Base-by-base conservation (phyloP, 2,329 filamentous ascomycete species). In the Cladorrhinum sp. region DNA sequence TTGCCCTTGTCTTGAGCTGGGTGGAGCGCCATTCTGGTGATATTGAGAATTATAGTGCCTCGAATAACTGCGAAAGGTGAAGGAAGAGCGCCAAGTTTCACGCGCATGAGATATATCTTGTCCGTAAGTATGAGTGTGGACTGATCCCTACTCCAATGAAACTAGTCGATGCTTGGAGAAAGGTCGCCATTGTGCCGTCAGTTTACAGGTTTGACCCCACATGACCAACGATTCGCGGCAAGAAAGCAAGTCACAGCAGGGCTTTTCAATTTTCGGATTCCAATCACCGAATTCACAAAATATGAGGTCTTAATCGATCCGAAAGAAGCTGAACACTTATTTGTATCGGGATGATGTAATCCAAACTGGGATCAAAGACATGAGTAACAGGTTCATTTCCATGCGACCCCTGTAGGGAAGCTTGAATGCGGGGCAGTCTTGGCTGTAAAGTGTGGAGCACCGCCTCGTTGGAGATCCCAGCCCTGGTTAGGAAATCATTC, bases 21-120 rank as follows among this genome's bases (percentile, higher is more conserved):
- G 62, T 80, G 72, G 23, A 81, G 74, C 51, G 79, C 78, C 79
- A 82, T 82, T 64, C 46, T 28, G 24, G 4, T 51, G 20, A n/a
- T 23, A 26, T 2, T 51, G 2, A 49, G 4, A 36, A 5, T 12
- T 36, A 3, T 36, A 9, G 33, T 36, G 12, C 33, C 42, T 46
- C 42, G 42, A 21, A 46, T 14, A 18, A 21, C n/a, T 18, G 42
- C 3, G 4, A 18, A 46, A 21, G n/a, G 16, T 12, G 42, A 46
- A 46, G 42, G 16, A 18, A 20, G 16, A 21, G 18, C 6, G 26
- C 21, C 9, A 26, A 51, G 7, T n/a, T 26, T 51, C 49, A 51
- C 9, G 2, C 9, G 26, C 42, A 46, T 46, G 42, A 10, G 42
- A 46, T 18, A 20, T 18, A 12, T 21, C n/a, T 18, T 21, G 2